Evolutionary conservation across 139 green algal species (phyloP).

Genomic region (Mychonastes homosphaera): DNA sequence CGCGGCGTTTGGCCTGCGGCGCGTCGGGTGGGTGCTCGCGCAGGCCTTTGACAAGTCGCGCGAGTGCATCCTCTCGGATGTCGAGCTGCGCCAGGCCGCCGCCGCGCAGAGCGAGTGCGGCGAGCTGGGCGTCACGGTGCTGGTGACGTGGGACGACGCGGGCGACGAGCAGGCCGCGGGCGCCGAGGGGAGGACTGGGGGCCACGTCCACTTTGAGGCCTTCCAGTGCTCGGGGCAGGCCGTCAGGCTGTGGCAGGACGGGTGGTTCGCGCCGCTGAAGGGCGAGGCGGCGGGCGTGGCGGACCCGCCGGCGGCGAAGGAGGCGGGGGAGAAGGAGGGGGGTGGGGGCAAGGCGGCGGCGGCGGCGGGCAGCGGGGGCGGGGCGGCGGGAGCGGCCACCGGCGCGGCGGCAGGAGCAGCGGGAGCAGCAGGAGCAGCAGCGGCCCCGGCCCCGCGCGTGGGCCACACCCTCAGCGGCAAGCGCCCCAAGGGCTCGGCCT

Average conservation of each 20-base stretch:
- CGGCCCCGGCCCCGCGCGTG: no score
- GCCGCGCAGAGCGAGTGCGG: slow-evolving; percentile 51
- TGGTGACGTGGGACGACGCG: slow-evolving; percentile 67
- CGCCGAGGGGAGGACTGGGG: background rate
- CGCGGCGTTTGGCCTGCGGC: slow-evolving; percentile 30
- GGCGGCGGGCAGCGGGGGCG: no score
- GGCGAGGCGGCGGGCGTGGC: slow-evolving; percentile 26
- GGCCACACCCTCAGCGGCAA: no score
- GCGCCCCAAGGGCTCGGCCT: no score
- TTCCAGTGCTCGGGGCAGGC: slow-evolving; percentile 81
- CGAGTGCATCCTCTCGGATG: slow-evolving; percentile 77
- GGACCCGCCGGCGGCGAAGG: slow-evolving; percentile 47
- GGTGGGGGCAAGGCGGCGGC: no score
- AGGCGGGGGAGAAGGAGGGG: slow-evolving; percentile 45
- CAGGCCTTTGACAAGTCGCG: slow-evolving; percentile 61
- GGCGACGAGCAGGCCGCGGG: slow-evolving; percentile 12
- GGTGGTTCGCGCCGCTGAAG: slow-evolving; percentile 56
- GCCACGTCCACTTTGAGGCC: slow-evolving; percentile 61
- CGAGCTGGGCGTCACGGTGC: slow-evolving; percentile 62
- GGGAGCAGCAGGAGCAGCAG: no score
- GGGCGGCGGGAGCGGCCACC: no score
- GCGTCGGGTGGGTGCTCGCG: slow-evolving; percentile 85
- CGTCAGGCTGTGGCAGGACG: slow-evolving; percentile 63
- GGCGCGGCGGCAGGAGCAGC: no score
- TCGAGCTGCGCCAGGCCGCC: slow-evolving; percentile 54